Conservation (phyloP, 2,329 filamentous ascomycete species). For the Talaromyces sp. region DNA sequence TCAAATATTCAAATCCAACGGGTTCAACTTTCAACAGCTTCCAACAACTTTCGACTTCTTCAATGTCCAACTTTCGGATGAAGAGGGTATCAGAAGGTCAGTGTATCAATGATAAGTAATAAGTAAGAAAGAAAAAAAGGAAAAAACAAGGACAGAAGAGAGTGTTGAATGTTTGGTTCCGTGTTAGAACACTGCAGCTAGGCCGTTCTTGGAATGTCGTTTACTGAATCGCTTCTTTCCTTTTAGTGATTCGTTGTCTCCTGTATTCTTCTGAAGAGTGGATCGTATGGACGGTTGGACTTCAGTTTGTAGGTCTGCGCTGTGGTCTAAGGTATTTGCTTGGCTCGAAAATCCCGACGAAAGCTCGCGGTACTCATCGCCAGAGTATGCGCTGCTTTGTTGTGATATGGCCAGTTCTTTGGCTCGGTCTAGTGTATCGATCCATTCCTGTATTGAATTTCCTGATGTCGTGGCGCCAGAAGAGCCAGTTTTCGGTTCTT, state of each 20-base stretch:
- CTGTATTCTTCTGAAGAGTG: constrained; percentile 42
- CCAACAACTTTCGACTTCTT: background rate
- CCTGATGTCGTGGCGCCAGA: constrained; percentile 61
- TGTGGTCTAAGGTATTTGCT: constrained; percentile 44
- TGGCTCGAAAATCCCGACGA: constrained; percentile 69
- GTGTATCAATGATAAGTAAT: background rate
- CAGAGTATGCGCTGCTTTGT: constrained; percentile 63
- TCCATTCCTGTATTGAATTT: constrained; percentile 81
- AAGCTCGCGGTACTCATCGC: constrained; percentile 67
- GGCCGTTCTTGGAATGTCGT: constrained; percentile 88
- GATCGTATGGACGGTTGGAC: constrained; percentile 42
- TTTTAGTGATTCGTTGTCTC: constrained; percentile 54
- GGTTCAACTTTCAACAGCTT: background rate
- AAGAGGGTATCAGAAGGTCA: constrained; percentile 13
- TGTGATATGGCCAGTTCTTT: constrained; percentile 79
- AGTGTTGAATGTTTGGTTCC: background rate
- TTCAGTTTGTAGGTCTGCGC: constrained; percentile 39
- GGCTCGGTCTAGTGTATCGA: constrained; percentile 81
- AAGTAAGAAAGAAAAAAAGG: background rate
- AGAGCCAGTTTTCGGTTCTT: constrained; percentile 71
- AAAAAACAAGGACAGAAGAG: constrained; percentile 9
- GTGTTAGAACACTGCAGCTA: constrained; percentile 77
- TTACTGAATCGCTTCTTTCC: constrained; percentile 75
- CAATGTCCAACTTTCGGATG: constrained; percentile 8
- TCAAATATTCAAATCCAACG: constrained; percentile 2